Percentiles rank a stretch among this genome's conserved stretches.
Conservation (phyloP, 139 green algal genomes). For the Volvox reticuliferus region DNA sequence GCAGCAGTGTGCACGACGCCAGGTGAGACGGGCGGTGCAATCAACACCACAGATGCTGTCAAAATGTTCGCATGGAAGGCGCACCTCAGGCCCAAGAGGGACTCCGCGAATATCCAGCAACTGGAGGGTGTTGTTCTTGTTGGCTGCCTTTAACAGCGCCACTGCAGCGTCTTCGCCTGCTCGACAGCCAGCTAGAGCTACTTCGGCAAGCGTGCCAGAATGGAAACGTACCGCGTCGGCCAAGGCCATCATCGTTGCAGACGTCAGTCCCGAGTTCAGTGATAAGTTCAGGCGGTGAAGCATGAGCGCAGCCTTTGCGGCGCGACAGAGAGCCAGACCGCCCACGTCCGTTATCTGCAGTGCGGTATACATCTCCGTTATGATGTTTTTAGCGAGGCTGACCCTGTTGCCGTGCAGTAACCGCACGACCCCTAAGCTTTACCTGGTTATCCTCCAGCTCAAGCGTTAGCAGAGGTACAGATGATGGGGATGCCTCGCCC, state of each 20-base stretch:
- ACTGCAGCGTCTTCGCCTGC: conserved; percentile 50
- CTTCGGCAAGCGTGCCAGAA: conserved; percentile 64
- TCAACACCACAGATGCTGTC: neutral
- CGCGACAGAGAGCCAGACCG: conserved; percentile 52
- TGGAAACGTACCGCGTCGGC: conserved; percentile 62
- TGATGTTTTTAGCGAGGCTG: no score
- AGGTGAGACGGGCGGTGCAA: neutral
- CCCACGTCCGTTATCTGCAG: conserved; percentile 64
- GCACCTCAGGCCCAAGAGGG: conserved; percentile 49
- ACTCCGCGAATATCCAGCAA: conserved; percentile 68
- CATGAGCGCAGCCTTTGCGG: conserved; percentile 58
- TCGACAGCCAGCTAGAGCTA: conserved; percentile 56
- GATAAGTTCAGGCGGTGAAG: conserved; percentile 69
- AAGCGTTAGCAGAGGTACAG: conserved; percentile 54
- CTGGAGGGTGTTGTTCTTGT: conserved; percentile 61
- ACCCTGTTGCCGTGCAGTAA: neutral
- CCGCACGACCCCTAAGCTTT: neutral
- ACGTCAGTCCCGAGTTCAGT: conserved; percentile 54
- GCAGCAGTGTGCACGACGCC: neutral
- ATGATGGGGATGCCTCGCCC: conserved; percentile 34
- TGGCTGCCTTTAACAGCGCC: conserved; percentile 56
- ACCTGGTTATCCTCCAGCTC: conserved; percentile 74
- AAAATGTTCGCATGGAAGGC: neutral
- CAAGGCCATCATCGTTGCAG: conserved; percentile 49
- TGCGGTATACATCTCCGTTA: neutral